A percentile compares a stretch with the other conserved stretches of the same genome.
These are phyloP conservation scores for Fraxinus ornus DNA, from an alignment of 305 asterid species.

Conservation along the genomic window DNA sequence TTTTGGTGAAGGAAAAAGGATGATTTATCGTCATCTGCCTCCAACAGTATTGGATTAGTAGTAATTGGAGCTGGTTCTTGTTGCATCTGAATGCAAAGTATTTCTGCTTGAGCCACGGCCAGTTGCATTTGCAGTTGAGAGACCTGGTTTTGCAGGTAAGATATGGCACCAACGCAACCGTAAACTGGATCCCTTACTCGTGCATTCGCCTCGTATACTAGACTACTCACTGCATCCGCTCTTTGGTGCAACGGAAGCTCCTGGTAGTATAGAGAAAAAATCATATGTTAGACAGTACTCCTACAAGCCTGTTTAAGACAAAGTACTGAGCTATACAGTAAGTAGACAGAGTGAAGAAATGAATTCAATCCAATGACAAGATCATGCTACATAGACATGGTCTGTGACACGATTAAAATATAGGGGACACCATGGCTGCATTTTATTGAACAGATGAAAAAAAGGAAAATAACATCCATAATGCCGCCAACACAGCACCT, in stretches of 20 bases:
- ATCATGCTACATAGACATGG: too few relatives aligned
- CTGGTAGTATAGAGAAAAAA: slow-evolving; percentile 35
- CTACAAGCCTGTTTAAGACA: not conserved
- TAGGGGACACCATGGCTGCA: too few relatives aligned
- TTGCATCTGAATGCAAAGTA: slow-evolving; percentile 63
- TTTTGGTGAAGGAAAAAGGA: slow-evolving; percentile 31
- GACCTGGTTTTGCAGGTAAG: slow-evolving; percentile 69
- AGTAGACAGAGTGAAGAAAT: slow-evolving; percentile 21
- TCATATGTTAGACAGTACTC: slow-evolving; percentile 49
- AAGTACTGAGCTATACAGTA: too few relatives aligned
- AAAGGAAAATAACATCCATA: too few relatives aligned
- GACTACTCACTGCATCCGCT: slow-evolving; percentile 78
- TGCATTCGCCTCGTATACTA: slow-evolving; percentile 85
- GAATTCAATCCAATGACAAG: slow-evolving; percentile 41
- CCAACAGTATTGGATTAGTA: slow-evolving; percentile 6
- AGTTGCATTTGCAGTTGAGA: slow-evolving; percentile 56
- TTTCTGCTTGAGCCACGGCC: slow-evolving; percentile 45
- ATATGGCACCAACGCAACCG: slow-evolving; percentile 86
- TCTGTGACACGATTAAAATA: too few relatives aligned
- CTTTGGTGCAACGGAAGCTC: slow-evolving; percentile 73
- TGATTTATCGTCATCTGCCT: slow-evolving; percentile 7
- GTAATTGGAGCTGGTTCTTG: slow-evolving; percentile 9
- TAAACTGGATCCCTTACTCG: slow-evolving; percentile 74
- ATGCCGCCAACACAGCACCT: too few relatives aligned
- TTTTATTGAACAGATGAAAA: too few relatives aligned